phyloP scores from a whole-genome alignment of 2,329 filamentous ascomycete species.

The Tolypocladium nubicola region DNA sequence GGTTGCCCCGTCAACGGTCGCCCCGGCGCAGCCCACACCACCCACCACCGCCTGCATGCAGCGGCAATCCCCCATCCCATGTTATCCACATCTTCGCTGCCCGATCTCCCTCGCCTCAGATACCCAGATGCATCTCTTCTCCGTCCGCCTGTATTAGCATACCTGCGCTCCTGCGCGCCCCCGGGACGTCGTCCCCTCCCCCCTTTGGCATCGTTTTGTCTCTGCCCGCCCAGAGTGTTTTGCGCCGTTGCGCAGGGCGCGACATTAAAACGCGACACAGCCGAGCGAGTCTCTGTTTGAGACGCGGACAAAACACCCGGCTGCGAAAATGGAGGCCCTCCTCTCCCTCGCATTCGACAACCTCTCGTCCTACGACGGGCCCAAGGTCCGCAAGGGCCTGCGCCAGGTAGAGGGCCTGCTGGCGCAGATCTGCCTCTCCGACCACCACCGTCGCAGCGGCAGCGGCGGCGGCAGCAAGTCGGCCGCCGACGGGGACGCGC shows the following conservation, averaged over 20 bases:
- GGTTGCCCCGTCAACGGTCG: background rate
- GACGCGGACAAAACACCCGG: background rate
- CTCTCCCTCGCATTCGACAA: slow-evolving; percentile 93
- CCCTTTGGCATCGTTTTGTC: background rate
- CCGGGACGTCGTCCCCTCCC: background rate
- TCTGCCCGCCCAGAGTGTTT: background rate
- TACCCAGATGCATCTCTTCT: slow-evolving; percentile 14
- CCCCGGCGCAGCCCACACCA: background rate
- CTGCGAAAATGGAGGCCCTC: slow-evolving; percentile 66
- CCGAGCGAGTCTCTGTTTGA: background rate
- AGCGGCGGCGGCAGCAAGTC: slow-evolving; percentile 8
- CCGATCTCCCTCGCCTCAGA: background rate
- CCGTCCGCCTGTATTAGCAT: slow-evolving; percentile 19
- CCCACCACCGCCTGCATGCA: background rate
- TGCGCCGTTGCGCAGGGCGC: background rate
- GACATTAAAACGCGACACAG: background rate
- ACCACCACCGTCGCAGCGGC: slow-evolving; percentile 1
- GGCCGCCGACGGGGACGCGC: slow-evolving; percentile 12
- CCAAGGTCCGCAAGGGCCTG: slow-evolving; percentile 86
- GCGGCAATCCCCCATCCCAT: background rate
- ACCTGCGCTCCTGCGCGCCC: background rate
- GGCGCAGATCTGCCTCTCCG: slow-evolving; percentile 82
- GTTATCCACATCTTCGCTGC: background rate
- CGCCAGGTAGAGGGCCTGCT: slow-evolving; percentile 89
- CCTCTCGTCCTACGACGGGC: slow-evolving; percentile 80